Evolutionary conservation across 768 basidiomycete species (phyloP).

Genomic region (Hemileccinum rubropunctum): DNA sequence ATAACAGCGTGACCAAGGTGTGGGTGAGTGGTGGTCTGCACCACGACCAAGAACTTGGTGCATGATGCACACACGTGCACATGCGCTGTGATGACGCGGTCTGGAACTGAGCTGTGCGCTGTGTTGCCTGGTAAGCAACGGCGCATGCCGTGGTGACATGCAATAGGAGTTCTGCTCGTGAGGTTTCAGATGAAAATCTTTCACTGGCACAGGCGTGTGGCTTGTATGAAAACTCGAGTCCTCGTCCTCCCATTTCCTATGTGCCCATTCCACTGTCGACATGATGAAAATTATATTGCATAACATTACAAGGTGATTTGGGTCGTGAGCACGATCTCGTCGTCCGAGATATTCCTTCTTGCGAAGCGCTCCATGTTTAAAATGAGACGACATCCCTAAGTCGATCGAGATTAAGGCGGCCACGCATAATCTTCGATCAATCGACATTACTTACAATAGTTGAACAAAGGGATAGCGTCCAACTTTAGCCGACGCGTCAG

Average conservation of each 20-base stretch:
- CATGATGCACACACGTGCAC: no score
- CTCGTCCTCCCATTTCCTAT: neutral
- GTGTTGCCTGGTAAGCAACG: no score
- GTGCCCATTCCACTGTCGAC: neutral
- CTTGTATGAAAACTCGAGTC: neutral
- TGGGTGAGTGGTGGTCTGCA: no score
- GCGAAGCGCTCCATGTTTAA: constrained; percentile 23
- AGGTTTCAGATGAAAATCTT: no score
- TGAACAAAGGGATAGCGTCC: constrained; percentile 14
- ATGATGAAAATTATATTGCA: neutral
- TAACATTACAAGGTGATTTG: constrained; percentile 4
- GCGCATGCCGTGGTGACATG: no score
- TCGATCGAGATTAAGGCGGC: neutral
- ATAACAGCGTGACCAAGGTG: no score
- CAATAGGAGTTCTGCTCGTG: no score
- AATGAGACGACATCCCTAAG: constrained; percentile 23
- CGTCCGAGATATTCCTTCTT: neutral
- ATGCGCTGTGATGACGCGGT: no score
- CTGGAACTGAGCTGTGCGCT: no score
- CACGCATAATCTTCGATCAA: neutral
- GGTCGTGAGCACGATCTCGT: constrained; percentile 10
- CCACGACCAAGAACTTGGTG: no score
- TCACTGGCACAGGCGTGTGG: neutral
- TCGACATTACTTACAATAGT: constrained; percentile 12
- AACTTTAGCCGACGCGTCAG: constrained; percentile 11